phyloP scores from a whole-genome alignment of 108 stramenopile species.

The Pinguiococcus pyrenoidosus region DNA sequence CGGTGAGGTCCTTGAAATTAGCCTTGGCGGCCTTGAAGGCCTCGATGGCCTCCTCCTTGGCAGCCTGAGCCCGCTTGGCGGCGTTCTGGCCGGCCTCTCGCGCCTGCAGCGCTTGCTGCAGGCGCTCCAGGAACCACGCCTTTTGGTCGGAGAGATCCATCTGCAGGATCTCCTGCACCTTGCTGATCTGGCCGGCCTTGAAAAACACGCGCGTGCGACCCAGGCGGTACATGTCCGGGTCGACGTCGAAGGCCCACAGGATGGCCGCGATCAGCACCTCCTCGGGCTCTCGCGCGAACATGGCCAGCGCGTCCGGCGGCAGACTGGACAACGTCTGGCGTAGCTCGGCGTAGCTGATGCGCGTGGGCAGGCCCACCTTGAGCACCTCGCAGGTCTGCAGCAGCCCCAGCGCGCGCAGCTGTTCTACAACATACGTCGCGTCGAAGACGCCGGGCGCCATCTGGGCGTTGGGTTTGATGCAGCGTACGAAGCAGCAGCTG shows the following conservation, averaged over 20 bases:
- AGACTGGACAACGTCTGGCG: conserved; percentile 11
- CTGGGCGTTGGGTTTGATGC: conserved; percentile 35
- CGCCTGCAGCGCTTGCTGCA: conserved; percentile 9
- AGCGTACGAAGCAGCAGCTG: conserved; percentile 36
- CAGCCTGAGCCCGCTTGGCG: conserved; percentile 5
- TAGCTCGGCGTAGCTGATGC: conserved; percentile 27
- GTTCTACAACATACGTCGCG: conserved; percentile 25
- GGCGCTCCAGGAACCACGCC: conserved; percentile 5
- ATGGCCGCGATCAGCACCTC: conserved; percentile 16
- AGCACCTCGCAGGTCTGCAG: conserved; percentile 38
- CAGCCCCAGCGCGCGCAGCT: conserved; percentile 24
- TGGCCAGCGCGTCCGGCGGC: conserved; percentile 11
- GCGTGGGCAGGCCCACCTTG: conserved; percentile 31
- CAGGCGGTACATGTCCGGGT: conserved; percentile 14
- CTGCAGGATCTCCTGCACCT: conserved; percentile 13
- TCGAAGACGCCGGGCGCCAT: conserved; percentile 10
- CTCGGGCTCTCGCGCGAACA: conserved; percentile 24
- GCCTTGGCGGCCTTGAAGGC: background rate
- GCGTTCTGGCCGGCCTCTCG: conserved; percentile 1
- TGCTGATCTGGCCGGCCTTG: conserved; percentile 27
- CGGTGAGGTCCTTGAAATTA: conserved; percentile 2
- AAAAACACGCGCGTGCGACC: conserved; percentile 33
- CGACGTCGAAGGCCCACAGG: conserved; percentile 26
- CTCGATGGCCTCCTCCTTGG: background rate
- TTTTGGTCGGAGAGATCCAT: background rate